Evolutionary conservation across 441 rosid genomes (phyloP).

Genomic region (Capsella rubella): DNA sequence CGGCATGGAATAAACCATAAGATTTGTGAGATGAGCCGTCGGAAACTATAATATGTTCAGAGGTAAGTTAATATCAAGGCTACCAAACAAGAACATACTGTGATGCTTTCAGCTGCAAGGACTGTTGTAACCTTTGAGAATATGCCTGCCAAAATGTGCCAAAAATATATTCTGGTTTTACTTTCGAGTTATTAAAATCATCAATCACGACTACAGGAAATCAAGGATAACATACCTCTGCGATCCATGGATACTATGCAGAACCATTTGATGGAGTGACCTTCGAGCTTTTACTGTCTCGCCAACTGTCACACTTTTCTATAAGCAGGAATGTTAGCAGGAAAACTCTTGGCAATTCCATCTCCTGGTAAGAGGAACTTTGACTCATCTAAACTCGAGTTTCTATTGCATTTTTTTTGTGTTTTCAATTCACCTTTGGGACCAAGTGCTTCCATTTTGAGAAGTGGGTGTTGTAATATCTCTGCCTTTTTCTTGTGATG

Average conservation of each 20-base stretch:
- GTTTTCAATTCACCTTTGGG: constrained; percentile 90
- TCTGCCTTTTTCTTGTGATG: constrained; percentile 48
- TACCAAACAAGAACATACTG: constrained; percentile 90
- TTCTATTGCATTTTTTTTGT: constrained; percentile 63
- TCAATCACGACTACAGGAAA: neutral
- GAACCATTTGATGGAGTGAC: constrained; percentile 90
- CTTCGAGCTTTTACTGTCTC: constrained; percentile 84
- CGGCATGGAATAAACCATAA: constrained; percentile 58
- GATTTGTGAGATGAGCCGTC: constrained; percentile 1
- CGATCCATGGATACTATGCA: constrained; percentile 86
- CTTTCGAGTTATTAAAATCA: neutral
- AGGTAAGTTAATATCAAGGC: constrained; percentile 21
- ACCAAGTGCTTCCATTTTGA: constrained; percentile 58
- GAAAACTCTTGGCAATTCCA: constrained; percentile 69
- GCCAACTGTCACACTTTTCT: constrained; percentile 94
- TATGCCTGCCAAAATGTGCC: constrained; percentile 60
- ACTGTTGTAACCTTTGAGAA: constrained; percentile 89
- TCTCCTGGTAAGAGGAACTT: constrained; percentile 59
- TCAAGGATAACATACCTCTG: constrained; percentile 59
- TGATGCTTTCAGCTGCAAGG: constrained; percentile 70
- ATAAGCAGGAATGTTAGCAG: constrained; percentile 69
- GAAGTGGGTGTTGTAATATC: constrained; percentile 40
- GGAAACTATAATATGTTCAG: neutral
- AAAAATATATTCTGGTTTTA: constrained; percentile 10
- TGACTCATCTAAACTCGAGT: constrained; percentile 51